phyloP scores from a whole-genome alignment of 129 eudicot genomes.

The Flaveria bidentis region DNA sequence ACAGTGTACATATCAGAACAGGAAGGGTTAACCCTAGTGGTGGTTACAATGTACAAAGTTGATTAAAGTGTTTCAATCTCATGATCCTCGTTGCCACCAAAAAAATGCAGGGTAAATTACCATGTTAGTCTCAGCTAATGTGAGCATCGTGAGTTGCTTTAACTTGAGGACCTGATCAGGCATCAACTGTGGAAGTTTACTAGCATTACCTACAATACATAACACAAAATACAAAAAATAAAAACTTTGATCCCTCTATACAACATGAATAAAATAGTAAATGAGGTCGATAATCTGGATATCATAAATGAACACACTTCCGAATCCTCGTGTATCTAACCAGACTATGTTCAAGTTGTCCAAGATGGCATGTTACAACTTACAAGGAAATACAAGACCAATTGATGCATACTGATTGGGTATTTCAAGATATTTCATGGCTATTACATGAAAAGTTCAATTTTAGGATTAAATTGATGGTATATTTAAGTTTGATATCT shows the following conservation, averaged over 20 bases:
- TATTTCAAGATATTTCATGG: neutral
- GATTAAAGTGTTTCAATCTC: slow-evolving; percentile 12
- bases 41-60: slow-evolving; percentile 6
- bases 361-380: neutral
- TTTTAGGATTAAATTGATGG: neutral
- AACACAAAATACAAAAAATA: neutral
- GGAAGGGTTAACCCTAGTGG: slow-evolving; percentile 9
- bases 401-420: neutral
- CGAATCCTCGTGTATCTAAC: neutral
- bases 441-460: neutral
- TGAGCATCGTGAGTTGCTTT: slow-evolving; percentile 89
- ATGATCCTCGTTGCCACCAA: slow-evolving; percentile 2
- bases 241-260: neutral
- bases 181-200: slow-evolving; percentile 65
- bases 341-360: neutral
- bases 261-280: slow-evolving; percentile 4
- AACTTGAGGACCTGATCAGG: slow-evolving; percentile 86
- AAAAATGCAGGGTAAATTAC: slow-evolving; percentile 33
- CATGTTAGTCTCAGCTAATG: slow-evolving; percentile 89
- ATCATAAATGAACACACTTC: neutral
- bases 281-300: neutral
- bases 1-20: neutral
- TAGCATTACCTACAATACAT: slow-evolving; percentile 55
- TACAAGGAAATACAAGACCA: neutral
- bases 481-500: neutral